Percentiles rank a stretch among this genome's conserved stretches.
phyloP scores from a whole-genome alignment of 106 monocot genomes.

The Hemerocallis citrina region DNA sequence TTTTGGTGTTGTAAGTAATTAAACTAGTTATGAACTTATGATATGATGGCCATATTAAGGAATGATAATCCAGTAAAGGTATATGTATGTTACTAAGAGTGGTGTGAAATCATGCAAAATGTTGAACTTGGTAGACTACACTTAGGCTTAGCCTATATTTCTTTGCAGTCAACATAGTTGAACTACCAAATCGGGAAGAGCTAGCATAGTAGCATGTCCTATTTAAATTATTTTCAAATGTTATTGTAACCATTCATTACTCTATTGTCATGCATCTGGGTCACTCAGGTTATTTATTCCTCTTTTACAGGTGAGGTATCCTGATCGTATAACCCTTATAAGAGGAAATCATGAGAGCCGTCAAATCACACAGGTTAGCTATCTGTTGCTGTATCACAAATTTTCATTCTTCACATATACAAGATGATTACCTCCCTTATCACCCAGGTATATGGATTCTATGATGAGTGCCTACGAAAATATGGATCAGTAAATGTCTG shows the following conservation, averaged over 20 bases:
- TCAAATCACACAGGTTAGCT: conserved; percentile 89
- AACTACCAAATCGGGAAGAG: neutral
- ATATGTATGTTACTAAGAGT: neutral
- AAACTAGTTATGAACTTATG: too few species aligned
- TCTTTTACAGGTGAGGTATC: conserved; percentile 76
- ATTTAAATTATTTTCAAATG: neutral
- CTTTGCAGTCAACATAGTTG: neutral
- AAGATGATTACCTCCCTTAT: neutral
- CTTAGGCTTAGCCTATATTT: neutral
- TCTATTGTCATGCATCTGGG: neutral
- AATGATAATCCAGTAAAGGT: neutral
- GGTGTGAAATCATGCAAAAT: neutral
- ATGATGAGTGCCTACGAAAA: conserved; percentile 98
- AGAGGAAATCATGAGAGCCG: conserved; percentile 95
- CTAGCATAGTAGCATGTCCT: neutral
- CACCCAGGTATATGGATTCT: conserved; percentile 89
- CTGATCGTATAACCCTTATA: conserved; percentile 91
- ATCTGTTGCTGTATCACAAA: neutral
- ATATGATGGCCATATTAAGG: neutral
- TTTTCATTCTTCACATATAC: conserved; percentile 1
- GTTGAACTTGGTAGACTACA: neutral
- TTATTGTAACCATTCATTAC: neutral
- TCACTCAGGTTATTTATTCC: neutral
- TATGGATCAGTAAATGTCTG: conserved; percentile 99
- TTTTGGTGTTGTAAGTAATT: neutral